phyloP scores from a whole-genome alignment of 2,329 filamentous ascomycete genomes.

The Neopestalotiopsis rosae region DNA sequence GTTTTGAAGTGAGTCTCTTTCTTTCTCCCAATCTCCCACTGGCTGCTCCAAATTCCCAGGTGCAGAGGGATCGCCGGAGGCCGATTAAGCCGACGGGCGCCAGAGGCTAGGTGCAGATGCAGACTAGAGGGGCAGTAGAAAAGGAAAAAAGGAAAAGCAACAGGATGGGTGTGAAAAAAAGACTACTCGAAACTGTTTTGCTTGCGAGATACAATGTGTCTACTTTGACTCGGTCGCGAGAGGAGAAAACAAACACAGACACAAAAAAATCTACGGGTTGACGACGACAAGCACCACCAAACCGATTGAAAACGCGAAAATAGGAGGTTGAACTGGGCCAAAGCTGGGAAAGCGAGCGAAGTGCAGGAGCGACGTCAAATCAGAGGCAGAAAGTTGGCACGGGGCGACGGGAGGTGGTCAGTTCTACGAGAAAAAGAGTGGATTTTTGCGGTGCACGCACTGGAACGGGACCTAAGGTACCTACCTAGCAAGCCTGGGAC shows the following conservation, averaged over 20 bases:
- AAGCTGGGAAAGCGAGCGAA: background rate
- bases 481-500: no score
- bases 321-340: conserved; percentile 17
- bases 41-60: conserved; percentile 12
- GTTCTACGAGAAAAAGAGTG: background rate
- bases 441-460: background rate
- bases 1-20: background rate
- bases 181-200: background rate
- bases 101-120: conserved; percentile 3
- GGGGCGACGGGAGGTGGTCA: background rate
- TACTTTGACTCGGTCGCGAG: background rate
- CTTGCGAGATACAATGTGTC: background rate
- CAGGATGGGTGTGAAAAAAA: background rate
- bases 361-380: conserved; percentile 18
- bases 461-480: background rate
- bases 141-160: background rate
- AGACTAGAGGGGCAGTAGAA: background rate
- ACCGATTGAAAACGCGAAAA: conserved; percentile 5
- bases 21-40: background rate
- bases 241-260: background rate
- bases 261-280: background rate
- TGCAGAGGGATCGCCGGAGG: conserved; percentile 2
- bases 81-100: conserved; percentile 10
- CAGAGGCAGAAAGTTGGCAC: conserved; percentile 20
- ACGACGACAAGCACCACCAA: background rate